Conservation (phyloP, 768 basidiomycete species). For the Boletus huronensis region DNA sequence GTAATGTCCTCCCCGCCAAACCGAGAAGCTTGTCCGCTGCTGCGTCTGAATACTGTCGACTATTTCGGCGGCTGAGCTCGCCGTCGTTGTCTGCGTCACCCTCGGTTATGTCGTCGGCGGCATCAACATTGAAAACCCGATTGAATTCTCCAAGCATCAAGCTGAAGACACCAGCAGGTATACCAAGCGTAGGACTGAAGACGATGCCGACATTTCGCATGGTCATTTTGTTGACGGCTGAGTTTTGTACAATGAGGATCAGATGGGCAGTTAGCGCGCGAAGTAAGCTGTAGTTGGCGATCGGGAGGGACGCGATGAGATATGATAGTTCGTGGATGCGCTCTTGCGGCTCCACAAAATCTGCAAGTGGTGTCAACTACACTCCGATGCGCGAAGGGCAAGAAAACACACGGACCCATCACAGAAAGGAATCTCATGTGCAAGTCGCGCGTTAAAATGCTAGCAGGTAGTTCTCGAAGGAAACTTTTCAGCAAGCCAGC, state of each 20-base stretch:
- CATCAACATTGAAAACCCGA: constrained; percentile 83
- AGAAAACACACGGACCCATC: constrained; percentile 64
- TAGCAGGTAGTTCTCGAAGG: constrained; percentile 89
- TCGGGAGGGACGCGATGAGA: constrained; percentile 82
- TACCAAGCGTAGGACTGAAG: constrained; percentile 95
- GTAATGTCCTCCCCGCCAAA: constrained; percentile 61
- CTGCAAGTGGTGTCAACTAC: constrained; percentile 40
- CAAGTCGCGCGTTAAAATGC: constrained; percentile 87
- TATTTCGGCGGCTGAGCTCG: constrained; percentile 66
- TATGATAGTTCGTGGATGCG: constrained; percentile 82
- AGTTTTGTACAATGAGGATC: constrained; percentile 91
- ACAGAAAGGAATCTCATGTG: constrained; percentile 90
- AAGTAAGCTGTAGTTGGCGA: constrained; percentile 90
- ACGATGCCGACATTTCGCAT: constrained; percentile 99
- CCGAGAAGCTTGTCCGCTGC: constrained; percentile 84
- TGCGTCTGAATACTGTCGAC: constrained; percentile 76
- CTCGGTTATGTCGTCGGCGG: constrained; percentile 23
- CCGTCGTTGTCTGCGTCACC: constrained; percentile 28
- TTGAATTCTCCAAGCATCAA: constrained; percentile 93
- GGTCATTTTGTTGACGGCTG: constrained; percentile 93
- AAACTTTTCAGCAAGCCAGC: constrained; percentile 92
- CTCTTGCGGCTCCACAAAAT: constrained; percentile 85
- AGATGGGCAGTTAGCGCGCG: constrained; percentile 93
- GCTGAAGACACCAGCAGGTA: constrained; percentile 96
- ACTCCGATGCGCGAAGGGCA: not conserved